Percentiles rank a stretch among this genome's conserved stretches.
Conservation (phyloP, 2,329 filamentous ascomycete genomes). For the Cordyceps farinosa region DNA sequence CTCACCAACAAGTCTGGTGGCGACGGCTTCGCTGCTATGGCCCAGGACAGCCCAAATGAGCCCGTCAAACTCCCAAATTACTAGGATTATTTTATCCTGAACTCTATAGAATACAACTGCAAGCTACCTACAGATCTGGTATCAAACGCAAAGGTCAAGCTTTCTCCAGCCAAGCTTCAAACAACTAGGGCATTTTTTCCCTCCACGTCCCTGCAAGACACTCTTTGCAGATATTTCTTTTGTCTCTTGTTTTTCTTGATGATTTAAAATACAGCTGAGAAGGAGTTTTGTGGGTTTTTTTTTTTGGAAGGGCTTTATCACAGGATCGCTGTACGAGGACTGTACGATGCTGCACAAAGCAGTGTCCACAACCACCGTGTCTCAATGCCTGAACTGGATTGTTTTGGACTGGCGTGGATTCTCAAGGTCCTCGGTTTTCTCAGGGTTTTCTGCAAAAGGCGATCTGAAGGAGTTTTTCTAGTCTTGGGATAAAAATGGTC, state of each 20-base stretch:
- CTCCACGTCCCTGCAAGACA: background rate
- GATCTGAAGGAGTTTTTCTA: too few species aligned
- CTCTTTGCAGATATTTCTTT: background rate
- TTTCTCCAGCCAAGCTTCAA: too few species aligned
- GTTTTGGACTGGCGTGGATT: background rate
- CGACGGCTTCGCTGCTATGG: background rate
- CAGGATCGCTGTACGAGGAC: background rate
- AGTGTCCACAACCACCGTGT: background rate
- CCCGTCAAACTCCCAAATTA: too few species aligned
- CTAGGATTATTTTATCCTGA: too few species aligned
- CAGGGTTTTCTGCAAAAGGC: too few species aligned
- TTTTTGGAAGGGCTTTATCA: background rate
- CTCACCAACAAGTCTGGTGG: background rate
- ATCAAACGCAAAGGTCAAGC: background rate
- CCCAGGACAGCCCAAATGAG: too few species aligned
- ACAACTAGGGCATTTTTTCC: background rate
- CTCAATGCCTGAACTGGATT: background rate
- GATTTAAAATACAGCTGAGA: background rate
- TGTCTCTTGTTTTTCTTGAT: background rate
- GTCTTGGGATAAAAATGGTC: background rate
- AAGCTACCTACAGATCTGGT: background rate
- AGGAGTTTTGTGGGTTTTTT: background rate
- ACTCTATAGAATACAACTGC: too few species aligned
- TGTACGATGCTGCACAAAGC: background rate
- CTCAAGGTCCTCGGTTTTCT: too few species aligned